Percentiles rank a stretch among this genome's conserved stretches.
Evolutionary conservation across 805 yeast species (phyloP).

Genomic region (Candida ulmi): DNA sequence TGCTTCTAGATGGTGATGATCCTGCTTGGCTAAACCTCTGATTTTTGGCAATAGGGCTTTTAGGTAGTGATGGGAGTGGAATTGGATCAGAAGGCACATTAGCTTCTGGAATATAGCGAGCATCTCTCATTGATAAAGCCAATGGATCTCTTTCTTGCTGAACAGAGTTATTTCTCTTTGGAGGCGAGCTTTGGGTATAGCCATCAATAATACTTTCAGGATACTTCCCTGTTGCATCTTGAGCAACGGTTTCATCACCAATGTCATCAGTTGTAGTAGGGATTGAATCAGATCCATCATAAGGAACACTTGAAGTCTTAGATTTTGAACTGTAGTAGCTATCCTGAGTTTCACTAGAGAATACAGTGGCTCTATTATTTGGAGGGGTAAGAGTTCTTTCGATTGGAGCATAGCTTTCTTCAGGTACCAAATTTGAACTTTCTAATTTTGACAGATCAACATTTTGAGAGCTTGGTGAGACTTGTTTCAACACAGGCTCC

Average conservation of each 20-base stretch:
- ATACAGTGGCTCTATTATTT: background rate
- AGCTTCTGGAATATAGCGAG: slow-evolving; percentile 18
- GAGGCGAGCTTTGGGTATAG: slow-evolving; percentile 5
- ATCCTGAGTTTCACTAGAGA: slow-evolving; percentile 1
- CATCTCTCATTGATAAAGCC: slow-evolving; percentile 8
- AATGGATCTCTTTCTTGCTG: background rate
- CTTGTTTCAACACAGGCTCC: background rate
- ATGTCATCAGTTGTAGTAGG: background rate
- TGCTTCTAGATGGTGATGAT: background rate
- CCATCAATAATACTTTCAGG: slow-evolving; percentile 22
- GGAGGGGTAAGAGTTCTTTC: background rate
- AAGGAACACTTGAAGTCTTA: background rate
- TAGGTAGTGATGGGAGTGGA: slow-evolving; percentile 18
- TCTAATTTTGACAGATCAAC: background rate
- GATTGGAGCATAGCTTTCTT: slow-evolving; percentile 1
- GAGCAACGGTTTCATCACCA: background rate
- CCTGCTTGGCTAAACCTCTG: background rate
- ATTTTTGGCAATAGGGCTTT: slow-evolving; percentile 10
- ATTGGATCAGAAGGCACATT: slow-evolving; percentile 7
- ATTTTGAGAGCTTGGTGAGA: background rate
- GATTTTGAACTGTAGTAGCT: slow-evolving; percentile 2
- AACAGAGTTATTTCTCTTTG: background rate
- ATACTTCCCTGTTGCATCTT: slow-evolving; percentile 3
- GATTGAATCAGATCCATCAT: background rate
- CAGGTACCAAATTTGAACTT: background rate